Evolutionary conservation across 2,329 filamentous ascomycete species (phyloP).

Genomic region (Diaporthe vaccinii): DNA sequence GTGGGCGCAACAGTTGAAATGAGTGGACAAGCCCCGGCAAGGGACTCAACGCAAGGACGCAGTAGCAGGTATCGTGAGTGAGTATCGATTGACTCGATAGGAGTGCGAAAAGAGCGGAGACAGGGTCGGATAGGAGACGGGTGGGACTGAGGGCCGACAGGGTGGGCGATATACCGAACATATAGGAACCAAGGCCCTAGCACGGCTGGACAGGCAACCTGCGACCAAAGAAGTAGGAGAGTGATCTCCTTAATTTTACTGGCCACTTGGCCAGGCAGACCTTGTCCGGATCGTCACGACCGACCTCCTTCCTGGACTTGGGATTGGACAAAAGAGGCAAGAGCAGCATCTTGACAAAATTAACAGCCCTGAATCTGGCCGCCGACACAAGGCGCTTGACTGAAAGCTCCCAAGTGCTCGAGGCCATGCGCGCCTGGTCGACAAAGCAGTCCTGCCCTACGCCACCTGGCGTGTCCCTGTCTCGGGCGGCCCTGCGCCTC

Average conservation of each 20-base stretch:
- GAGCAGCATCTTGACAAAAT: slow-evolving; percentile 29
- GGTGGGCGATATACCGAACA: slow-evolving; percentile 20
- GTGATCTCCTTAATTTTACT: slow-evolving; percentile 34
- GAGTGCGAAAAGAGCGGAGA: slow-evolving; percentile 15
- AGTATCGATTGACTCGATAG: slow-evolving; percentile 14
- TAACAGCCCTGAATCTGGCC: slow-evolving; percentile 3
- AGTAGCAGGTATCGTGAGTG: slow-evolving; percentile 25
- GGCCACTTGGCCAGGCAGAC: slow-evolving; percentile 32
- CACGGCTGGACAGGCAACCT: slow-evolving; percentile 20
- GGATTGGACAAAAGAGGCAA: slow-evolving; percentile 32
- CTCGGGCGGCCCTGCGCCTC: background rate
- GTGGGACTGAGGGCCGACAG: slow-evolving; percentile 8
- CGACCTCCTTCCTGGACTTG: slow-evolving; percentile 6
- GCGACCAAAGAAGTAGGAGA: slow-evolving; percentile 24
- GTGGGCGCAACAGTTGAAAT: slow-evolving; percentile 1
- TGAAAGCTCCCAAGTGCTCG: background rate
- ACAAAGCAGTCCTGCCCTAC: background rate
- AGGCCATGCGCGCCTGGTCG: background rate
- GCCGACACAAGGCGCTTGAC: slow-evolving; percentile 4
- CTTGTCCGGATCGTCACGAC: slow-evolving; percentile 19
- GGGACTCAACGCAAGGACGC: slow-evolving; percentile 1
- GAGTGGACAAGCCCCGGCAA: slow-evolving; percentile 26
- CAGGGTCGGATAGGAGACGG: slow-evolving; percentile 21
- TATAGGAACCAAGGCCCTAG: slow-evolving; percentile 18
- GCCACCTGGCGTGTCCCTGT: background rate